Percentiles rank a stretch among this genome's conserved stretches.
Conservation (phyloP, 768 basidiomycete species). For the Serendipita sp. region DNA sequence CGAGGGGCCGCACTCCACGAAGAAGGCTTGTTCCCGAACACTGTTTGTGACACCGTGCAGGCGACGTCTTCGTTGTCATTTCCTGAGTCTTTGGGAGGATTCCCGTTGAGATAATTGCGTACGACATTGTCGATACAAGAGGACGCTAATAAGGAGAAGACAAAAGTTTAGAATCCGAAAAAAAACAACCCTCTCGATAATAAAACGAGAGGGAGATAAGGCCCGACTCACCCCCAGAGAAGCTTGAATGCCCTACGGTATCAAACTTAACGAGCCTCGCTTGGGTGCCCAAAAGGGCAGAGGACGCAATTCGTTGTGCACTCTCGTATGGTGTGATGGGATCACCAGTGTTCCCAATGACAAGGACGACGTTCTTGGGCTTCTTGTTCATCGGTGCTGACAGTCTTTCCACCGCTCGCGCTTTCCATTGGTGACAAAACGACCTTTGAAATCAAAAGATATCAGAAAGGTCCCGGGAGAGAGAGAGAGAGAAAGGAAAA, state of each 20-base stretch:
- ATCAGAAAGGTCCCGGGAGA: neutral
- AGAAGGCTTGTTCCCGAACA: neutral
- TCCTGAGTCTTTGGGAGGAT: neutral
- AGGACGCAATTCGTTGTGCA: neutral
- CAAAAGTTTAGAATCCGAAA: neutral
- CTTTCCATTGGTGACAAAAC: neutral
- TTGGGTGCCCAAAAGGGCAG: neutral
- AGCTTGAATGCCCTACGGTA: neutral
- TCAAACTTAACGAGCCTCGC: neutral
- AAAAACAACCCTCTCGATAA: neutral
- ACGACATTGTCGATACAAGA: neutral
- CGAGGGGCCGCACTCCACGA: neutral
- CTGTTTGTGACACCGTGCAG: neutral
- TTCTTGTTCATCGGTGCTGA: neutral
- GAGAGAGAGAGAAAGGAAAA: neutral
- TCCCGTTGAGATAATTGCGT: neutral
- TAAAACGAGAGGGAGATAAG: no score
- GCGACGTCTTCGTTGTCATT: neutral
- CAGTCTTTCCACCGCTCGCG: neutral
- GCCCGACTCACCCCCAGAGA: neutral
- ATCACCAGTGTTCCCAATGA: neutral
- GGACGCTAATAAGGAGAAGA: neutral
- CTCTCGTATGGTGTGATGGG: neutral
- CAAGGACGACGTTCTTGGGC: neutral
- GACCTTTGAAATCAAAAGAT: neutral